Percentiles rank a stretch among this genome's conserved stretches.
Evolutionary conservation across 78 protist species (phyloP).

Genomic region (Anaeramoeba flamelloides): DNA sequence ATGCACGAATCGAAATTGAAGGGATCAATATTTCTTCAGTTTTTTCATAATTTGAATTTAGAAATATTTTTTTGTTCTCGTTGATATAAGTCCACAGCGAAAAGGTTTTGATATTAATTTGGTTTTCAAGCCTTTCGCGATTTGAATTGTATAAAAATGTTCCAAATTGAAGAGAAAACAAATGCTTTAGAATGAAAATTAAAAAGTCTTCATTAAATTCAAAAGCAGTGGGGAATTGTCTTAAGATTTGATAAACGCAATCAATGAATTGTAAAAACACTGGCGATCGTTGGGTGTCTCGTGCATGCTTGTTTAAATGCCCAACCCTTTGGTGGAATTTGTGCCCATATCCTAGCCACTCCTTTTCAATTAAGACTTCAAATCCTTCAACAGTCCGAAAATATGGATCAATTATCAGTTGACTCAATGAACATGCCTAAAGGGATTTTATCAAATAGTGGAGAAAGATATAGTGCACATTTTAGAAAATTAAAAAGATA

Average conservation of each 20-base stretch:
- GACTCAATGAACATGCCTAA: slow-evolving; percentile 39
- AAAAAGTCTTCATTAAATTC: slow-evolving; percentile 43
- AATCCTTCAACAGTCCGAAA: slow-evolving; percentile 65
- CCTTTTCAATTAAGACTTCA: slow-evolving; percentile 42
- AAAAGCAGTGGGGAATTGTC: slow-evolving; percentile 40
- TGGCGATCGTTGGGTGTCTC: too few species aligned
- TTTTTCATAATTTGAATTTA: neutral
- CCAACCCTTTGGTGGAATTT: too few species aligned
- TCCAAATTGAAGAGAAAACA: slow-evolving; percentile 30
- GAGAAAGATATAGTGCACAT: too few species aligned
- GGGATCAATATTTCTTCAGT: neutral
- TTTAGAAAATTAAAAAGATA: too few species aligned
- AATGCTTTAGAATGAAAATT: slow-evolving; percentile 2
- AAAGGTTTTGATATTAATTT: neutral
- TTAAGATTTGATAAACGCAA: slow-evolving; percentile 35
- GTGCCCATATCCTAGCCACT: slow-evolving; percentile 36
- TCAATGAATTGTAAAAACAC: slow-evolving; percentile 49
- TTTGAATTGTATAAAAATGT: slow-evolving; percentile 32
- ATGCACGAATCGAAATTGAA: too few species aligned
- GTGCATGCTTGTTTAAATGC: too few species aligned
- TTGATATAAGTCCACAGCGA: slow-evolving; percentile 23
- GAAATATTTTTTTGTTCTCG: neutral
- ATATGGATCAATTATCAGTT: slow-evolving; percentile 58
- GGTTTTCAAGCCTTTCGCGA: slow-evolving; percentile 13
- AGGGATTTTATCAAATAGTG: too few species aligned